phyloP scores from a whole-genome alignment of 2,329 filamentous ascomycete genomes.

The Penicillium oxalicum region DNA sequence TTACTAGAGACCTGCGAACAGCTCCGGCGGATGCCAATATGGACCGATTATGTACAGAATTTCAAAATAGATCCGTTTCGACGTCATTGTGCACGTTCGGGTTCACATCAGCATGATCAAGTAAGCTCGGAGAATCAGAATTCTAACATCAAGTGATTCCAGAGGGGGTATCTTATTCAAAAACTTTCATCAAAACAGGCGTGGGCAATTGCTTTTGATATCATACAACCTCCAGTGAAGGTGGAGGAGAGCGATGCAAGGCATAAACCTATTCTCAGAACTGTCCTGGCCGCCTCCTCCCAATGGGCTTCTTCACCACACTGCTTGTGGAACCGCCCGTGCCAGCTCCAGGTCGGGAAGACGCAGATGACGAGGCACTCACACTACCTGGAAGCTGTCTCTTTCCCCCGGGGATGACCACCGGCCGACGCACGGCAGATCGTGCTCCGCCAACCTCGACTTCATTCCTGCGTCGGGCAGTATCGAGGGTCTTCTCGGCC shows the following conservation, averaged over 20 bases:
- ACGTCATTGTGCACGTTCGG: neutral
- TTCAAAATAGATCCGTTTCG: neutral
- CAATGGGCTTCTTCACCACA: slow-evolving; percentile 36
- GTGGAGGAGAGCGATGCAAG: too few relatives aligned
- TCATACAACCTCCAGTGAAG: too few relatives aligned
- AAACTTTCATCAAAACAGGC: neutral
- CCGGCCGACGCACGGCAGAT: slow-evolving; percentile 32
- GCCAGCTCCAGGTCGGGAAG: slow-evolving; percentile 17
- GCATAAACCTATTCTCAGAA: slow-evolving; percentile 17
- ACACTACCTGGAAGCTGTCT: slow-evolving; percentile 25
- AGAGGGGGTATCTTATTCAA: slow-evolving; percentile 10
- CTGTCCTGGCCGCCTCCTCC: slow-evolving; percentile 31
- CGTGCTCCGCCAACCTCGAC: slow-evolving; percentile 25
- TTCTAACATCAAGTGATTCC: neutral
- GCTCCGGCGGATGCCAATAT: too few relatives aligned
- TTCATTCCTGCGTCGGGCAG: slow-evolving; percentile 30
- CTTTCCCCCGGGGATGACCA: slow-evolving; percentile 18
- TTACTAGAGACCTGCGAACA: too few relatives aligned
- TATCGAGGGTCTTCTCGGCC: slow-evolving; percentile 33
- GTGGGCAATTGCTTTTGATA: too few relatives aligned
- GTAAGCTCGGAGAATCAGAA: neutral
- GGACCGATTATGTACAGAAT: too few relatives aligned
- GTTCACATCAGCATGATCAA: too few relatives aligned
- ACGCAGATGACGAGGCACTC: slow-evolving; percentile 23
- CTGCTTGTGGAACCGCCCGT: slow-evolving; percentile 25